phyloP scores from a whole-genome alignment of 2,329 filamentous ascomycete species.

The Corniculantispora saksenae region DNA sequence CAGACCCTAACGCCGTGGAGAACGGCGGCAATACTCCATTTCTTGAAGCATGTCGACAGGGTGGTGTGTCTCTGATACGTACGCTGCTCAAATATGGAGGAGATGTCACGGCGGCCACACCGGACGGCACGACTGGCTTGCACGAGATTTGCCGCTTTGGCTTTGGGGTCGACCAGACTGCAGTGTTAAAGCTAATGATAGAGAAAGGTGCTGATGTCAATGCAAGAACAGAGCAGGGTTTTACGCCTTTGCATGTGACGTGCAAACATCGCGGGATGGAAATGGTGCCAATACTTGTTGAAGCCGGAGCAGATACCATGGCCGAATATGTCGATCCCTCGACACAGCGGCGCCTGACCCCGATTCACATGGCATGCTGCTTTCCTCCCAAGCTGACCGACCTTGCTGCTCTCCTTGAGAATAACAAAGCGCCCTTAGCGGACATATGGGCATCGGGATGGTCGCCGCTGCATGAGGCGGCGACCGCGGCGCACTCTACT shows the following conservation, averaged over 20 bases:
- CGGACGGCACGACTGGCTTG: not conserved
- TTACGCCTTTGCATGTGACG: not conserved
- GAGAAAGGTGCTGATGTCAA: constrained; percentile 5
- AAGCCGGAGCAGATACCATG: not conserved
- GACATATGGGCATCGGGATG: not conserved
- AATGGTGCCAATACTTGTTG: not conserved
- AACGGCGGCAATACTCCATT: not conserved
- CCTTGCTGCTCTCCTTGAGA: not conserved
- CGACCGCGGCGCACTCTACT: not conserved
- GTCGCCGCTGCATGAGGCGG: constrained; percentile 10
- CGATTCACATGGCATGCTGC: not conserved
- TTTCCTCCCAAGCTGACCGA: not conserved
- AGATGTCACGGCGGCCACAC: not conserved
- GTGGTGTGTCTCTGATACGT: not conserved
- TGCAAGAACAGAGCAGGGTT: not conserved
- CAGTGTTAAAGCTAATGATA: not conserved
- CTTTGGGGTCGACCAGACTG: not conserved
- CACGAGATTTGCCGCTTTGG: not conserved
- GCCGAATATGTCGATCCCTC: not conserved
- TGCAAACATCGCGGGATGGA: not conserved
- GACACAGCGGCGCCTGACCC: not conserved
- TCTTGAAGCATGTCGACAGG: not conserved
- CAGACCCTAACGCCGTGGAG: constrained; percentile 1
- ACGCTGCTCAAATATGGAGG: not conserved
- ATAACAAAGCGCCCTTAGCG: not conserved